Evolutionary conservation across 1,284 basidiomycete genomes (phyloP).

Genomic region (Prillingera fragicola): DNA sequence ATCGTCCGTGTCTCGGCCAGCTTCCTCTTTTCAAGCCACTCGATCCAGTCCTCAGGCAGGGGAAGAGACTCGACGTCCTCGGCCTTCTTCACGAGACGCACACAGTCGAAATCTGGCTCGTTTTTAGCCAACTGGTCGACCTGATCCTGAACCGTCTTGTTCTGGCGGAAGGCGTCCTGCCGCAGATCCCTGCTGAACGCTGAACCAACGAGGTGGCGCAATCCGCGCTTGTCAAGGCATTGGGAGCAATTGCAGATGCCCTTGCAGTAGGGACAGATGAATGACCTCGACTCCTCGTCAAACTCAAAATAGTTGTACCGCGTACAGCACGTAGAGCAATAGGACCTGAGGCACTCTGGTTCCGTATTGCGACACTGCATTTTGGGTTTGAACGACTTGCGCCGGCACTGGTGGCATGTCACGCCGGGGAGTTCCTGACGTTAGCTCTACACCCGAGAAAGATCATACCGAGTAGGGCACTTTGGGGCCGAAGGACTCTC

Average conservation of each 20-base stretch:
- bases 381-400: constrained; percentile 34
- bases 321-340: constrained; percentile 40
- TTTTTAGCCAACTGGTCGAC: constrained; percentile 23
- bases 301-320: constrained; percentile 43
- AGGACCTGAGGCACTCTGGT: constrained; percentile 28
- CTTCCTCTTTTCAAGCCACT: constrained; percentile 4
- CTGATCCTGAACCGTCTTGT: constrained; percentile 27
- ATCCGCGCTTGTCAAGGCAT: constrained; percentile 34
- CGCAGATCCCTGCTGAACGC: neutral
- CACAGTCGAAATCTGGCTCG: constrained; percentile 29
- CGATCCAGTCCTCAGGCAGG: constrained; percentile 17
- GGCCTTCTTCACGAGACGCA: constrained; percentile 30
- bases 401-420: constrained; percentile 44
- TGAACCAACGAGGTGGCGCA: constrained; percentile 27
- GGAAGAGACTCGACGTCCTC: constrained; percentile 29
- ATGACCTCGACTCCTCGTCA: constrained; percentile 36
- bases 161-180: constrained; percentile 1
- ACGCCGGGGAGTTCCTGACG: constrained; percentile 23
- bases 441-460: too few species aligned
- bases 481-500: too few species aligned
- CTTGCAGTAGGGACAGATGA: constrained; percentile 42
- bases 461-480: constrained; percentile 24
- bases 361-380: constrained; percentile 42
- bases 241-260: constrained; percentile 39
- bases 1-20: too few species aligned